Evolutionary conservation across 192 early-diverging fungal genomes (phyloP), one percentile per base, ranked within the genome.

Genomic region (Haplosporangium gracile): DNA sequence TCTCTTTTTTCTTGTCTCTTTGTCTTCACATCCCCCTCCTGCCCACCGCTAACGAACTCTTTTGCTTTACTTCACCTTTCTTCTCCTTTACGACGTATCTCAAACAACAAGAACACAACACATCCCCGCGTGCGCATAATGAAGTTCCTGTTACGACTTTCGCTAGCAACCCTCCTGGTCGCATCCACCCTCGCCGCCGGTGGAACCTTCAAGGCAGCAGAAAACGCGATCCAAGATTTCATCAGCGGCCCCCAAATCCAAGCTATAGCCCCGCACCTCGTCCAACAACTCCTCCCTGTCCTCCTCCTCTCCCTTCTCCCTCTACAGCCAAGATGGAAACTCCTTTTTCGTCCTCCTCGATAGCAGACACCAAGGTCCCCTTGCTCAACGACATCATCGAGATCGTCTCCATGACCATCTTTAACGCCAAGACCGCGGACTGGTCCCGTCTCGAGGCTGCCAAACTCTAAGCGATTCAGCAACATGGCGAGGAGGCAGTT

Each of bases 321-420:
- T 26, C n/a, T 16, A 20, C n/a, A 72, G 16, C 43, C 53, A 57
- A 60, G 74, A 60, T 24, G 53, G 32, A 6, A 6, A 47, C 65
- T 1, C 42, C 57, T 2, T n/a, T 55, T 8, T 20, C 60, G 3
- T 26, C 24, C 6, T 24, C 40, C 18, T 29, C 22, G 4, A 69
- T 65, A 0, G 34, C 51, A 1, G 38, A 36, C 20, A 34, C 40
- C 2, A 51, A 71, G 10, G 36, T 78, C 8, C 77, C 77, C 7
- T 69, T 78, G n/a, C 45, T 78, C 5, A 69, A 78, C 24, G 77
- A 78, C 51, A 78, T 78, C 6, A 32, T 78, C 5, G 65, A 78
- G 16, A 78, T 78, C 39, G 45, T 78, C 5, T 70, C 77, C 29
- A 34, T 78, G 38, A 55, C 68, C 49, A 55, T 78, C 43, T 78